Evolutionary conservation across 345 rosid species (phyloP).

Genomic region (Hypericum perforatum): DNA sequence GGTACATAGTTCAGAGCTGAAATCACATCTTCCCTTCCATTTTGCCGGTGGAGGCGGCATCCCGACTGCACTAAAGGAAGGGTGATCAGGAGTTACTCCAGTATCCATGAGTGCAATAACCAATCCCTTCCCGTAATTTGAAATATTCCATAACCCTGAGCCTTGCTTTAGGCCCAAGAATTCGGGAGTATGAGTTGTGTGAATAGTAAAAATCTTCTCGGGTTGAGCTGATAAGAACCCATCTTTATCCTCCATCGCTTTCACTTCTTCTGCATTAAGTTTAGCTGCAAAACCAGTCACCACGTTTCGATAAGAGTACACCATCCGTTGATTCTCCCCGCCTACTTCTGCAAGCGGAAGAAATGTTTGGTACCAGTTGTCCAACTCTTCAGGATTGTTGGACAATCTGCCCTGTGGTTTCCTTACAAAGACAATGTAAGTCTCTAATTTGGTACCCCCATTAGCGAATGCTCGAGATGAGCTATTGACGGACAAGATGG

Average conservation of each 20-base stretch:
- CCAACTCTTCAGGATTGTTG: conserved; percentile 10
- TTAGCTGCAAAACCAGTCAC: conserved; percentile 34
- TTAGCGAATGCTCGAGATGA: too few species aligned
- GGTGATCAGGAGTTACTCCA: not conserved
- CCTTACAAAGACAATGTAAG: conserved; percentile 33
- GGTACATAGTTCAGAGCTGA: not conserved
- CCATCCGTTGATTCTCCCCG: conserved; percentile 6
- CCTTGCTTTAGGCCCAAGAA: not conserved
- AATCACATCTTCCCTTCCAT: conserved; percentile 1
- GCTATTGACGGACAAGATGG: too few species aligned
- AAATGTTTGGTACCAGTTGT: conserved; percentile 22
- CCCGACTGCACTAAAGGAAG: not conserved
- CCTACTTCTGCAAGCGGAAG: conserved; percentile 16
- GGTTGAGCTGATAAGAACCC: conserved; percentile 31
- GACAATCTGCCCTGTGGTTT: conserved; percentile 14
- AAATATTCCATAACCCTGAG: not conserved
- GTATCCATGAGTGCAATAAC: not conserved
- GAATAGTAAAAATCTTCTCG: conserved; percentile 16
- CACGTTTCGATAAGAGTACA: conserved; percentile 25
- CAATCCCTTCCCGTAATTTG: not conserved
- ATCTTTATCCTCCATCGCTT: conserved; percentile 16
- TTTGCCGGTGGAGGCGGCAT: not conserved
- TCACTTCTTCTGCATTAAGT: conserved; percentile 29
- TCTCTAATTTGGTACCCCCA: conserved; percentile 16
- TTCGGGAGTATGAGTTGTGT: not conserved